These are phyloP conservation scores for Aaosphaeria arxii DNA, from an alignment of 2,329 filamentous ascomycete species.

Conservation along the genomic window DNA sequence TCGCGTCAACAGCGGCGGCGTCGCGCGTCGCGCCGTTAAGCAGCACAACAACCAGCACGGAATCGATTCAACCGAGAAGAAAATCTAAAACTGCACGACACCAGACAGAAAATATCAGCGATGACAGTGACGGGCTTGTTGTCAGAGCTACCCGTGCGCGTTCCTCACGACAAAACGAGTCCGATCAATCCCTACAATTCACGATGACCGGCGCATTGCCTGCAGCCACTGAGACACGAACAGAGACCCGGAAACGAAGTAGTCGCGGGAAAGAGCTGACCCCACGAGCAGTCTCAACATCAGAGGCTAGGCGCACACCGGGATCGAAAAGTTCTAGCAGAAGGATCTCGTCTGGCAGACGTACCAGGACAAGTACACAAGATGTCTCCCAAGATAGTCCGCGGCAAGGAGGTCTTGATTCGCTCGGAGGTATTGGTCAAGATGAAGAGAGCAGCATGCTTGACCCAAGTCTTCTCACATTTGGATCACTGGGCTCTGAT, in stretches of 20 bases:
- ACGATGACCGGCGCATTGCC: constrained; percentile 38
- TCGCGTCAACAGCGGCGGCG: constrained; percentile 21
- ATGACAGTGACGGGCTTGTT: constrained; percentile 37
- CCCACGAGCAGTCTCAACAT: background rate
- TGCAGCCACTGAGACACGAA: constrained; percentile 8
- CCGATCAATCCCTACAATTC: constrained; percentile 9
- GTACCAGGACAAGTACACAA: background rate
- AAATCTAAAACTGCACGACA: constrained; percentile 5
- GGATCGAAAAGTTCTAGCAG: constrained; percentile 10
- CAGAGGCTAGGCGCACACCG: constrained; percentile 11
- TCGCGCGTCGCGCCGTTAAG: constrained; percentile 18
- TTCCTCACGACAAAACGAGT: constrained; percentile 10
- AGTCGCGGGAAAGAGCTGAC: constrained; percentile 14
- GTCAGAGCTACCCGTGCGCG: constrained; percentile 21
- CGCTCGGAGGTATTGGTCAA: background rate
- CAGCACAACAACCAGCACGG: background rate
- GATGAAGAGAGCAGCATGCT: constrained; percentile 28
- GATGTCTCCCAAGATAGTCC: background rate
- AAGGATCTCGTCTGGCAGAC: background rate
- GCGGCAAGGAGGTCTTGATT: background rate
- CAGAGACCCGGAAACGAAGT: background rate
- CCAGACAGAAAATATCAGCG: constrained; percentile 25
- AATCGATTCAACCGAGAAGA: background rate
- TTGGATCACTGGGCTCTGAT: constrained; percentile 30
- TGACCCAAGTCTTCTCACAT: constrained; percentile 28